Base-by-base conservation (phyloP, 2,329 filamentous ascomycete genomes). In the Clarireedia homoeocarpa region DNA sequence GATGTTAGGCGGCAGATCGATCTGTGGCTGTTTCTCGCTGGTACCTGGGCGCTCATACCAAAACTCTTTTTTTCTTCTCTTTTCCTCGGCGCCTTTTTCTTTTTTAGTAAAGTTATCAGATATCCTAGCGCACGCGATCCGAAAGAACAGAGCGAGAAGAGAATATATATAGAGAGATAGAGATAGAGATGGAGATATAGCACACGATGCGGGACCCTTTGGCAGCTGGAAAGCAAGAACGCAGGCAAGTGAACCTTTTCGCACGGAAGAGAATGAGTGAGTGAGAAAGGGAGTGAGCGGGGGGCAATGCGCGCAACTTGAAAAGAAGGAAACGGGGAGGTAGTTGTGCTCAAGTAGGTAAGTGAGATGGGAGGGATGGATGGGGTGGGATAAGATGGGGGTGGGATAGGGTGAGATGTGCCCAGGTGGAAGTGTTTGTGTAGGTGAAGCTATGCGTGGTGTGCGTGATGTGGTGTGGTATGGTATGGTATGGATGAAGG, bases 291-390 rank as follows among this genome's bases (percentile, higher is more conserved):
- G 50, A 53, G 46, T 50, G 36, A 48, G 48, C 45, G 47, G 54
- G 48, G 54, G 46, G 42, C 48, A 54, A 36, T 14, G 36, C 42
- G 44, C 55, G 27, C 51, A 45, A 49, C n/a, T 48, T 39, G 51
- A 27, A 54, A 54, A 39, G 44, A 24, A 54, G 49, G 51, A 34
- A 34, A 34, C 15, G 20, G 36, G 36, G 42, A 26, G 17, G 55
- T 48, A 27, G 49, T 53, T 17, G 23, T 39, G 36, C 34, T 48
- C 44, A 46, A 53, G 36, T 42, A 48, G 42, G 30, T 46, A 49
- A 42, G 51, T 51, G 48, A 57, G 55, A 59, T 55, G 48, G 51
- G 14, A 48, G 48, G 30, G 44, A 39, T 53, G 44, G 38, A 30
- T 50, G 34, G 36, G 27, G 7, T 30, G 27, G 27, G 27, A 20